Evolutionary conservation across 1,139 yeast genomes (phyloP).

Genomic region (Yamadazyma atlantica): DNA sequence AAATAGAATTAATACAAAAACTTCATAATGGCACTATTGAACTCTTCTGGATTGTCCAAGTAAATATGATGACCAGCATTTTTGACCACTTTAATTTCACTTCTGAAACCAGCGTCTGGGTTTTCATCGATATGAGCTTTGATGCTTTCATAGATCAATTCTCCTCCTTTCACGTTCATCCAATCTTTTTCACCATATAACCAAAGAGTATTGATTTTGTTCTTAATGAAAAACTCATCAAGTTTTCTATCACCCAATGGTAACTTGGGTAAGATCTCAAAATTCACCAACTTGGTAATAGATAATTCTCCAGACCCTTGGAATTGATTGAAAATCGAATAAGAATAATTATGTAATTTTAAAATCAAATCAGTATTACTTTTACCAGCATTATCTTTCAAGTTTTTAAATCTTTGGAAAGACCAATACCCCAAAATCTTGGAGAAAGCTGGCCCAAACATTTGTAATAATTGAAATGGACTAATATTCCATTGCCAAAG

Average conservation of each 20-base stretch:
- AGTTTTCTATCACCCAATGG: slow-evolving; percentile 46
- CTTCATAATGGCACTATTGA: slow-evolving; percentile 27
- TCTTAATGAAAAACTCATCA: slow-evolving; percentile 26
- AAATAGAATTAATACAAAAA: slow-evolving; percentile 17
- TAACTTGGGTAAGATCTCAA: slow-evolving; percentile 39
- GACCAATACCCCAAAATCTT: slow-evolving; percentile 46
- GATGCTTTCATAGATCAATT: slow-evolving; percentile 30
- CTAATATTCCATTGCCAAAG: slow-evolving; percentile 42
- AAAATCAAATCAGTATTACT: slow-evolving; percentile 24
- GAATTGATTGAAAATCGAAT: slow-evolving; percentile 44
- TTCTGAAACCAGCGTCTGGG: slow-evolving; percentile 14
- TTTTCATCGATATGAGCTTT: slow-evolving; percentile 3
- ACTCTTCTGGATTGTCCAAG: slow-evolving; percentile 37
- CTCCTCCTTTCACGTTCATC: slow-evolving; percentile 47
- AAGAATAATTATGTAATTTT: slow-evolving; percentile 43
- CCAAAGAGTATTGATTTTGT: slow-evolving; percentile 32
- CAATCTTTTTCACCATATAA: slow-evolving; percentile 46
- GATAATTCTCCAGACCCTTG: slow-evolving; percentile 49
- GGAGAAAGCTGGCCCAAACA: slow-evolving; percentile 41
- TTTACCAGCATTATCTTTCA: slow-evolving; percentile 20
- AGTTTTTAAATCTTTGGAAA: slow-evolving; percentile 37
- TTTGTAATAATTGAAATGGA: slow-evolving; percentile 42
- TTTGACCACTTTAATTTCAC: slow-evolving; percentile 24
- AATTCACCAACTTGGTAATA: slow-evolving; percentile 41
- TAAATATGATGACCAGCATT: slow-evolving; percentile 47